Percentiles rank a stretch among this genome's conserved stretches.
Conservation (phyloP, 176 grass and related monocot genomes). For the Microstegium vimineum region DNA sequence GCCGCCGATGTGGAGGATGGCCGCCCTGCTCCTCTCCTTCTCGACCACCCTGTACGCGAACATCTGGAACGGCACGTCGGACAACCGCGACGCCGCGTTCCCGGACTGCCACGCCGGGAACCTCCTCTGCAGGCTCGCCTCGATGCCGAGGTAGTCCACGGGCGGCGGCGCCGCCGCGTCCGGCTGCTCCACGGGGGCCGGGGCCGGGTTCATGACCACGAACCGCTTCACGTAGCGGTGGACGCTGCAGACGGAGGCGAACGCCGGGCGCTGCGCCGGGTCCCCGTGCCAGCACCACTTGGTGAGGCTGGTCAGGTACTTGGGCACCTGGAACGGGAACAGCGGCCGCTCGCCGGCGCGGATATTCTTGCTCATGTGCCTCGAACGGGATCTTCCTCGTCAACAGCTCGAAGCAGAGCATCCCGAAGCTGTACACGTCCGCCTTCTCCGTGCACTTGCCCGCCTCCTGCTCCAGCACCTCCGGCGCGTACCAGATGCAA, state of each 20-base stretch:
- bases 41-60: slow-evolving; percentile 72
- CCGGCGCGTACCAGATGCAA: slow-evolving; percentile 89
- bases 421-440: slow-evolving; percentile 81
- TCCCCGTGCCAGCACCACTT: slow-evolving; percentile 79
- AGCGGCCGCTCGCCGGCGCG: slow-evolving; percentile 64
- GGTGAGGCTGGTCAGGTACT: slow-evolving; percentile 63
- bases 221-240: slow-evolving; percentile 80
- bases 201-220: slow-evolving; percentile 66
- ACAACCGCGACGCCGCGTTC: slow-evolving; percentile 6
- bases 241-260: slow-evolving; percentile 68
- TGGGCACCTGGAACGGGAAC: slow-evolving; percentile 74
- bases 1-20: slow-evolving; percentile 14
- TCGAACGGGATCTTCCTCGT: slow-evolving; percentile 91
- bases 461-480: slow-evolving; percentile 58
- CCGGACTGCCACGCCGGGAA: slow-evolving; percentile 37
- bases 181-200: slow-evolving; percentile 34
- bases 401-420: slow-evolving; percentile 89
- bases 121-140: slow-evolving; percentile 42
- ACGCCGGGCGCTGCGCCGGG: slow-evolving; percentile 66
- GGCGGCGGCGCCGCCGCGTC: slow-evolving; percentile 34
- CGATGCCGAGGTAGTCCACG: slow-evolving; percentile 65
- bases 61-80: slow-evolving; percentile 85
- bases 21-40: slow-evolving; percentile 44
- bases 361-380: slow-evolving; percentile 95
- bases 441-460: slow-evolving; percentile 56